Evolutionary conservation across 179 eudicot species (phyloP), one percentile per base, ranked within the genome.

Genomic region (Silene noctiflora): DNA sequence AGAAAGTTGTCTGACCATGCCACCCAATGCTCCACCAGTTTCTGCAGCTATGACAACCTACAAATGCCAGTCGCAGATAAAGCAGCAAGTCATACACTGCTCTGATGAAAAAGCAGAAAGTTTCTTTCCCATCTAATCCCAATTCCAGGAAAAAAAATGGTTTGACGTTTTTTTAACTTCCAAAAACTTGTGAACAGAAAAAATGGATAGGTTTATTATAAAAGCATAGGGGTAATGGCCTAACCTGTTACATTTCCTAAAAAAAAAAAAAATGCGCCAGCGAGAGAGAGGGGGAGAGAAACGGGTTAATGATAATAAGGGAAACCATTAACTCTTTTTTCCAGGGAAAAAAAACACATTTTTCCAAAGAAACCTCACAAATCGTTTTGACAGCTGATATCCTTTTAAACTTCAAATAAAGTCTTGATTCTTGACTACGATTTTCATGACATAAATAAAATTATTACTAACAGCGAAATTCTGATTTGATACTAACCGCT

Each of bases 1-100:
- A 35, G 99, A 96, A 79, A 96, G 94, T 83, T 94, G 98, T 77
- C 99, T 89, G 69, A 96, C 99, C 99, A 96, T 84, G 79, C 99
- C 99, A 83, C 99, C 99, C 86, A 94, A 86, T 72, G 97, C 98
- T 66, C 99, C 99, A 77, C 97, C 96, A 75, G 98, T 89, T 82
- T 93, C 99, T 56, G 97, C 98, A 81, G 98, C 99, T 81, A 96
- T 89, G 77, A 96, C 98, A 35, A 96, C 99, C 99, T 96, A 87
- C 59, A 55, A 81, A 76, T 76, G 44, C 55, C 68, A 75, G 58
- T 69, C 78, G 60, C 73, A 14, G 55, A 83, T 60, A 42, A 27
- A 68, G 67, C 46, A 76, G 55, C 0, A 6, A 77, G 67, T 24
- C 69, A 67, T 21, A 69, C 67, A 61, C 60, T 74, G 60, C 70